Percentiles rank a stretch among this genome's conserved stretches.
Evolutionary conservation across 805 yeast genomes (phyloP).

Genomic region (Barnettozyma siamensis): DNA sequence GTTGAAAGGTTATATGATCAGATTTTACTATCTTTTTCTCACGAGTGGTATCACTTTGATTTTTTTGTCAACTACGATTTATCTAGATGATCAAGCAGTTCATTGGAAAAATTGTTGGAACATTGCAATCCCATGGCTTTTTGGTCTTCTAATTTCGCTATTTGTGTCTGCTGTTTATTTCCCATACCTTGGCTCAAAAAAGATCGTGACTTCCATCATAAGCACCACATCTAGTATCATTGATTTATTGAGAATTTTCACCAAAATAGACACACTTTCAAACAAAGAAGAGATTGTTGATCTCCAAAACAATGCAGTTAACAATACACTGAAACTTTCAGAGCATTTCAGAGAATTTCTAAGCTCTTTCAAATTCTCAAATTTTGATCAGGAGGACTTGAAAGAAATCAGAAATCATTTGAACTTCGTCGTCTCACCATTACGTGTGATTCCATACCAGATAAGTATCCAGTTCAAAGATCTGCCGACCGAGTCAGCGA

Average conservation of each 20-base stretch:
- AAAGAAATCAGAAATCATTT: constrained; percentile 36
- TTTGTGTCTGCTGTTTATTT: constrained; percentile 29
- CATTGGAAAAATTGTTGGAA: constrained; percentile 36
- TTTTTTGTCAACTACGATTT: constrained; percentile 23
- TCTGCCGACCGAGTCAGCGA: background rate
- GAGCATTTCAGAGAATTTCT: constrained; percentile 39
- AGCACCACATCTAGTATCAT: constrained; percentile 22
- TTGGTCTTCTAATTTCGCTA: constrained; percentile 36
- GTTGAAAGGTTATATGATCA: constrained; percentile 35
- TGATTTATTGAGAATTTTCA: constrained; percentile 18
- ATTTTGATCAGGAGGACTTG: constrained; percentile 28
- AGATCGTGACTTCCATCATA: constrained; percentile 24
- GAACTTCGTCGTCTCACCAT: constrained; percentile 35
- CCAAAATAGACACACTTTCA: constrained; percentile 6
- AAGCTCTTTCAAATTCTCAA: constrained; percentile 34
- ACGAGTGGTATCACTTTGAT: constrained; percentile 34
- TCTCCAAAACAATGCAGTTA: constrained; percentile 28
- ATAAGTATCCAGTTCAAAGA: constrained; percentile 12
- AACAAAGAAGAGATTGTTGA: constrained; percentile 16
- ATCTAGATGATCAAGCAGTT: constrained; percentile 23
- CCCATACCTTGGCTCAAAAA: constrained; percentile 38
- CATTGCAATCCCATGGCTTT: constrained; percentile 38
- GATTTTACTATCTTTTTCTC: constrained; percentile 34
- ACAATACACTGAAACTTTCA: constrained; percentile 29
- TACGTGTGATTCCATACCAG: constrained; percentile 34